These are phyloP conservation scores for Echites panduratus DNA, from an alignment of 257 asterid species.

Conservation along the genomic window DNA sequence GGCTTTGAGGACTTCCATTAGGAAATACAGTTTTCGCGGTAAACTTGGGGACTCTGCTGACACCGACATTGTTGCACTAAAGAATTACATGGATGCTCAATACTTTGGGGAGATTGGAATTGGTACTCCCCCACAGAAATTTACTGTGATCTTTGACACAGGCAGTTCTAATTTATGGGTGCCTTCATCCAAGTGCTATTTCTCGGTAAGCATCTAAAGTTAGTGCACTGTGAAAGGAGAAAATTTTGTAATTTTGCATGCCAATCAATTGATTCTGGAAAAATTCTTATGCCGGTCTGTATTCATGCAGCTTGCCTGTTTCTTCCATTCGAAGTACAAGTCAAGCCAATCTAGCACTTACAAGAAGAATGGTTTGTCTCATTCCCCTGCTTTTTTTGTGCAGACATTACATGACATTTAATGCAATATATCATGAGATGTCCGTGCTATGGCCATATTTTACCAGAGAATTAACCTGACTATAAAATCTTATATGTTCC, in stretches of 20 bases:
- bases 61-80: constrained; percentile 66
- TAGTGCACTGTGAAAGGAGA: neutral
- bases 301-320: constrained; percentile 67
- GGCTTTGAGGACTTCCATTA: constrained; percentile 47
- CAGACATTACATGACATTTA: neutral
- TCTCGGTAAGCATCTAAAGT: constrained; percentile 57
- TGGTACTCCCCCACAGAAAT: constrained; percentile 85
- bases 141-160: constrained; percentile 89
- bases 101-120: constrained; percentile 91
- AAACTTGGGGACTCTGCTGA: constrained; percentile 49
- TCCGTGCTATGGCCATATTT: neutral
- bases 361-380: constrained; percentile 66
- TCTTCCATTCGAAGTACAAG: constrained; percentile 77
- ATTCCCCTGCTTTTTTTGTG: neutral
- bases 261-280: neutral
- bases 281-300: constrained; percentile 7
- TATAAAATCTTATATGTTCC: neutral
- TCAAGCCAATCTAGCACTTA: constrained; percentile 67
- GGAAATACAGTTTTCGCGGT: constrained; percentile 52
- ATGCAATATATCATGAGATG: neutral
- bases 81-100: constrained; percentile 97
- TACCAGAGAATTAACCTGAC: neutral
- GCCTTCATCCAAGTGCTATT: constrained; percentile 85
- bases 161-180: constrained; percentile 99
- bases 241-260: neutral